Conservation (phyloP, 2,329 filamentous ascomycete genomes). For the Orbilia blumenaviensis region DNA sequence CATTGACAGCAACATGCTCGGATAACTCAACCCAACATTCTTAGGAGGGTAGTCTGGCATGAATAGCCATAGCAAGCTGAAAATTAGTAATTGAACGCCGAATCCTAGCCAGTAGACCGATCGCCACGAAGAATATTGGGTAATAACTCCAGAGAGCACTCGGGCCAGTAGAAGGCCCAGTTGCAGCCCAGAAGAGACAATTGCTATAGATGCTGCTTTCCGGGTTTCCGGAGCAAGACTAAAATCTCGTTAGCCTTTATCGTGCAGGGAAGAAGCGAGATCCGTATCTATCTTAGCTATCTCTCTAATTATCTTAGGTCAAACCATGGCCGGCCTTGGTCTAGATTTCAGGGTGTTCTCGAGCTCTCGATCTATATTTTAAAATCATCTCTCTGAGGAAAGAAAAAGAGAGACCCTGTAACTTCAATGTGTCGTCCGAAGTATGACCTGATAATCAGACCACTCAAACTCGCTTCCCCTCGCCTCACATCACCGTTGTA, state of each 20-base stretch:
- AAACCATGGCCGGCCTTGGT: neutral
- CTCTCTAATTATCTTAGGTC: neutral
- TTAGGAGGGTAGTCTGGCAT: constrained; percentile 84
- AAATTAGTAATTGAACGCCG: constrained; percentile 74
- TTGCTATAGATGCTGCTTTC: constrained; percentile 74
- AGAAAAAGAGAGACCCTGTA: neutral
- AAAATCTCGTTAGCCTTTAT: neutral
- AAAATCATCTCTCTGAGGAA: neutral
- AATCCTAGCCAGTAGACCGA: constrained; percentile 81
- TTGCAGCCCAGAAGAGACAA: constrained; percentile 78
- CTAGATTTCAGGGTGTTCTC: neutral
- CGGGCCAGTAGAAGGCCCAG: constrained; percentile 80
- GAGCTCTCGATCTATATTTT: neutral
- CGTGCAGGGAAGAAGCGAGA: neutral
- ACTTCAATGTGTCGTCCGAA: neutral
- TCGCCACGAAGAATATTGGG: constrained; percentile 78
- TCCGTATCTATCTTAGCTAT: neutral
- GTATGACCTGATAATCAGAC: constrained; percentile 10
- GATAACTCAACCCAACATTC: constrained; percentile 75
- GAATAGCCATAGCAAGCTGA: constrained; percentile 72
- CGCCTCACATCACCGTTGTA: neutral
- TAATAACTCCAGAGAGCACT: constrained; percentile 77
- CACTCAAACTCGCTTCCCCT: neutral
- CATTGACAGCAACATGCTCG: constrained; percentile 72
- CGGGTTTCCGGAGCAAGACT: constrained; percentile 73